These are phyloP conservation scores for Ananas comosus DNA, from an alignment of 176 grass and related monocot genomes.

Conservation along the genomic window DNA sequence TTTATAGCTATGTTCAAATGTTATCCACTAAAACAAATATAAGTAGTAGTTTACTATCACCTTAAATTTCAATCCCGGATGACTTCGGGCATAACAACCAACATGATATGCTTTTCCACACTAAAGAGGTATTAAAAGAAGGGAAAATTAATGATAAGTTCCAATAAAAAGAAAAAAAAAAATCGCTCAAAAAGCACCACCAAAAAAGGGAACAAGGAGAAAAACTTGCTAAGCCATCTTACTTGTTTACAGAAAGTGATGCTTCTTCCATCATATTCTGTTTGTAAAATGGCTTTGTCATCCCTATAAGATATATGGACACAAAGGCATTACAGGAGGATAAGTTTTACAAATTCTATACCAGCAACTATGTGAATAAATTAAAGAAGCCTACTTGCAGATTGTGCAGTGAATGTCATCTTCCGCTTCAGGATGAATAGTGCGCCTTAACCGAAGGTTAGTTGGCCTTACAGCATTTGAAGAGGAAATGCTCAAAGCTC, in stretches of 20 bases:
- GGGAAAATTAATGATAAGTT: not conserved
- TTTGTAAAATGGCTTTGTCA: conserved; percentile 23
- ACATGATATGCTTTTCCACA: conserved; percentile 65
- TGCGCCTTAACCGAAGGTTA: conserved; percentile 39
- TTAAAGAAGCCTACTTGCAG: conserved; percentile 45
- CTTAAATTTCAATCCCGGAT: conserved; percentile 23
- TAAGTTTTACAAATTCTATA: conserved; percentile 18
- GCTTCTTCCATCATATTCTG: conserved; percentile 19
- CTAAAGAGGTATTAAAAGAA: conserved; percentile 38
- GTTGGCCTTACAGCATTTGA: conserved; percentile 13
- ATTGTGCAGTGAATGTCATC: conserved; percentile 38
- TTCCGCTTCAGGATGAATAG: conserved; percentile 35
- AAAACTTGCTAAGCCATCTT: conserved; percentile 14
- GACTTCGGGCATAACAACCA: conserved; percentile 33
- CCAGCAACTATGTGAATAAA: conserved; percentile 8
- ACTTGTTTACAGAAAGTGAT: conserved; percentile 82
- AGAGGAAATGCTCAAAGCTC: conserved; percentile 22
- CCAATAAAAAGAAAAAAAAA: conserved; percentile 18
- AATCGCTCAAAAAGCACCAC: not conserved
- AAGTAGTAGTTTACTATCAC: conserved; percentile 12
- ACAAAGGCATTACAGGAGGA: conserved; percentile 18
- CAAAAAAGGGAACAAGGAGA: conserved; percentile 13
- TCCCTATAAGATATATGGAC: conserved; percentile 25
- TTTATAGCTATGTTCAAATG: not conserved
- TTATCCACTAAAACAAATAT: conserved; percentile 18